Percentiles rank a stretch among this genome's conserved stretches.
These are phyloP conservation scores for Erodium moschatum DNA, from an alignment of 441 rosid species.

Conservation along the genomic window DNA sequence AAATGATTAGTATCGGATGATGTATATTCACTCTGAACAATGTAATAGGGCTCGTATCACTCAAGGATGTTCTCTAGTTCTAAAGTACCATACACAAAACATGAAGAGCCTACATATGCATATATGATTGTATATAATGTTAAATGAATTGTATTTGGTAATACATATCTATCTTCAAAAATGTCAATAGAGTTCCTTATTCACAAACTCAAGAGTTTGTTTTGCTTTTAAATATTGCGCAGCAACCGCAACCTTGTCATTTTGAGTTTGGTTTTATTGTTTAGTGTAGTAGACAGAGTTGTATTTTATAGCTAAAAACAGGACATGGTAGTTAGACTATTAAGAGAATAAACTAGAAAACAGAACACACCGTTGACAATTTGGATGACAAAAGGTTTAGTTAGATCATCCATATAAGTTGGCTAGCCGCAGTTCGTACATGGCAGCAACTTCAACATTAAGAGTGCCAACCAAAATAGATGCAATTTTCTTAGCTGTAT, in stretches of 20 bases:
- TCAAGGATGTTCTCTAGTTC: too few species aligned
- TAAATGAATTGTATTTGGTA: not conserved
- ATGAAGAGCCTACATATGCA: too few species aligned
- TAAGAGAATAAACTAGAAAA: not conserved
- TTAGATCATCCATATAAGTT: slow-evolving; percentile 80
- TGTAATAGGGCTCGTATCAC: too few species aligned
- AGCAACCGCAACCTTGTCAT: not conserved
- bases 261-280: not conserved
- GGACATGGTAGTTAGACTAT: too few species aligned
- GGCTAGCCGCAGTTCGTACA: slow-evolving; percentile 69
- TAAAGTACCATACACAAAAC: too few species aligned
- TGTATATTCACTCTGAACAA: too few species aligned
- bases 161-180: not conserved
- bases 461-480: slow-evolving; percentile 86
- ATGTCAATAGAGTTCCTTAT: not conserved
- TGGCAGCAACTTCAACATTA: slow-evolving; percentile 61
- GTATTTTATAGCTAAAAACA: too few species aligned
- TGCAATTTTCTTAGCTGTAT: slow-evolving; percentile 35
- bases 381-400: slow-evolving; percentile 84
- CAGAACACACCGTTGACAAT: slow-evolving; percentile 67
- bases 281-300: not conserved
- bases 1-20: too few species aligned
- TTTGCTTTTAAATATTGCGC: not conserved
- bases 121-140: too few species aligned
- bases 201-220: not conserved